A percentile compares a stretch with the other conserved stretches of the same genome.
Conservation (phyloP, 2,329 filamentous ascomycete species). For the Diaporthe citriasiana region DNA sequence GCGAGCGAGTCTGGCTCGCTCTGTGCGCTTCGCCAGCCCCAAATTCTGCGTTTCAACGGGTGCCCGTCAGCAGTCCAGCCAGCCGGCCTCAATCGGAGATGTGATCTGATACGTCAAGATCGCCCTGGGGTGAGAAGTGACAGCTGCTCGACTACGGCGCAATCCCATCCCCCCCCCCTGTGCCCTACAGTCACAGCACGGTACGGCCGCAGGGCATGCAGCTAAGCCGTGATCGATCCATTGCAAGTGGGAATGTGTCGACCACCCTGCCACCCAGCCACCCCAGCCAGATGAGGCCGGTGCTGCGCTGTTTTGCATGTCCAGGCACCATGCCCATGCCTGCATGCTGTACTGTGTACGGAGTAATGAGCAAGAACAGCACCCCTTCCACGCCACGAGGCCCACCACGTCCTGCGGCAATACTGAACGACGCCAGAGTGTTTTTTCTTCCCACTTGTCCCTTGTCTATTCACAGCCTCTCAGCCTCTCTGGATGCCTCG, state of each 20-base stretch:
- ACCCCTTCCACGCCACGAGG: slow-evolving; percentile 17
- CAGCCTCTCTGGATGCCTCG: slow-evolving; percentile 25
- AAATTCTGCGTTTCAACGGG: slow-evolving; percentile 32
- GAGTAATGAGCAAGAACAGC: slow-evolving; percentile 2
- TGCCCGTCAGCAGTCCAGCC: slow-evolving; percentile 19
- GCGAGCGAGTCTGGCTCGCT: slow-evolving; percentile 20
- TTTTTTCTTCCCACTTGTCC: not conserved
- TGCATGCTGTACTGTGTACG: not conserved
- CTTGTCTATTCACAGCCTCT: slow-evolving; percentile 3
- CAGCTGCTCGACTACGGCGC: slow-evolving; percentile 27
- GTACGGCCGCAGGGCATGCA: slow-evolving; percentile 6
- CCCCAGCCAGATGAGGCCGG: not conserved
- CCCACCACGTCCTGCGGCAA: slow-evolving; percentile 9
- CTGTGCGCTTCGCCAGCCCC: slow-evolving; percentile 26
- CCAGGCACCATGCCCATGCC: slow-evolving; percentile 10
- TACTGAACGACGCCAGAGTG: slow-evolving; percentile 2
- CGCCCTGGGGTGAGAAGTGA: slow-evolving; percentile 35
- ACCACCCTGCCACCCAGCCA: not conserved
- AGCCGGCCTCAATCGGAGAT: slow-evolving; percentile 31
- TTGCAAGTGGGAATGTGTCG: not conserved
- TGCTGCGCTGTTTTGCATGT: not conserved
- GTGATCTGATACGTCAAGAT: slow-evolving; percentile 39
- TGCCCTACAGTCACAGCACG: not conserved
- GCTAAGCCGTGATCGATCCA: slow-evolving; percentile 13
- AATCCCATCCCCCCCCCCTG: not conserved